Base-by-base conservation (phyloP, 306 rosid genomes). In the Castanea mollissima region DNA sequence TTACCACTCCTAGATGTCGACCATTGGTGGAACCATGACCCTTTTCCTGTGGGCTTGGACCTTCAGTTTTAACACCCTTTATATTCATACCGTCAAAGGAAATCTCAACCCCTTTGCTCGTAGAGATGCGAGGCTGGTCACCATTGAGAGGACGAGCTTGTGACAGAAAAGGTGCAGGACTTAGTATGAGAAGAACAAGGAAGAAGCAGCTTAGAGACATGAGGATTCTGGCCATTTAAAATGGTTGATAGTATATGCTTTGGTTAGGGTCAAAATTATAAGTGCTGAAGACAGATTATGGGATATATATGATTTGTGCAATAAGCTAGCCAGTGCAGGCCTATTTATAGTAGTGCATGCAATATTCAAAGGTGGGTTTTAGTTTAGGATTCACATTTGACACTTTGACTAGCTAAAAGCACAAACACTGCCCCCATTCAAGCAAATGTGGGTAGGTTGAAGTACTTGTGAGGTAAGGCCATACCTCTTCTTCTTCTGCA, bases 61-160 rank as follows among this genome's bases (percentile, higher is more conserved):
- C 84, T 56, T 76, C 84, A 0, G 74, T 79, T 76, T 79, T 87
- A 54, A 79, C 67, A 31, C 70, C 78, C 11, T 51, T 21, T 10
- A 76, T 14, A 59, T 57, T n/a, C 56, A 74, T 23, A 76, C 76
- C 78, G 9, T 69, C 82, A 55, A 72, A 78, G 34, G 75, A 56
- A 31, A 34, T 63, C 74, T 79, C 81, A 46, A 23, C 29, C 32
- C 52, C 71, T 29, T 32, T 38, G 83, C 27, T 11, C 3, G 55
- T 19, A 21, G 74, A 34, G 32, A 76, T 74, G 56, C 31, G 18
- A n/a, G 82, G 57, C 75, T 20, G 25, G 14, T 19, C 62, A 1
- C 38, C 73, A 21, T 29, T 44, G 27, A 78, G 81, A 73, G 83
- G 88, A 65, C 84, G 88, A 73, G 84, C 84, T 63, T 74, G 81